Base-by-base conservation (phyloP, 1,139 yeast species). In the Yamadazyma buinensis region DNA sequence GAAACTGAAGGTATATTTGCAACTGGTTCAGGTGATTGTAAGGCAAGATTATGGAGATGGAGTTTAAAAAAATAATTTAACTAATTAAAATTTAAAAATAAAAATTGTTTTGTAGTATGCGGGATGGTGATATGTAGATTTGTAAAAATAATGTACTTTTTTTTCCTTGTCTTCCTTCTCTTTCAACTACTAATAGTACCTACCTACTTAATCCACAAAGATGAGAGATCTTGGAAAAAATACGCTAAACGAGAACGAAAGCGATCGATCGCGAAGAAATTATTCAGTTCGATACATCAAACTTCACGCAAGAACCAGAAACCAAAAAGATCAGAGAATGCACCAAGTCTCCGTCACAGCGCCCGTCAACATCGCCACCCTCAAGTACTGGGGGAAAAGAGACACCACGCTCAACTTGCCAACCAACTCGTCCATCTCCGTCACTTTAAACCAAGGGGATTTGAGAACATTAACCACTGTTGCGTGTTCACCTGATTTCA, bases 361-460 rank as follows among this genome's bases (percentile, higher is more conserved):
- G 3, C 98, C 98, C 12, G 98, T 92, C 37, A 92, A 92, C 59
- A 92, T 92, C 58, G 98, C 98, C 26, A 90, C 97, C 30, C 73
- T 92, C 47, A 92, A 92, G 64, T 94, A 92, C 66, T 92, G 99
- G 99, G 98, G 99, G 33, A 92, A 92, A 63, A 77, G 98, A 54
- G 97, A 92, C 59, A 81, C 80, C 42, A 67, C 71, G 33, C 75
- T 92, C 53, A 92, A 92, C 55, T 70, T 92, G 38, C 99, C 99
- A 32, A 92, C 98, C 38, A 92, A 92, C 64, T 84, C 95, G 9
- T 88, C 97, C 20, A 87, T 92, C 48, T 87, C 97, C 14, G 96
- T 94, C 32, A 92, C 99, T 8, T 69, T 92, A 41, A 77, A 94
- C 5, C 97, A 90, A 62, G 77, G 82, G 43, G 97, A 92, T 57